A percentile compares a stretch with the other conserved stretches of the same genome.
Conservation (phyloP, 768 basidiomycete species). For the Galerina sulciceps region DNA sequence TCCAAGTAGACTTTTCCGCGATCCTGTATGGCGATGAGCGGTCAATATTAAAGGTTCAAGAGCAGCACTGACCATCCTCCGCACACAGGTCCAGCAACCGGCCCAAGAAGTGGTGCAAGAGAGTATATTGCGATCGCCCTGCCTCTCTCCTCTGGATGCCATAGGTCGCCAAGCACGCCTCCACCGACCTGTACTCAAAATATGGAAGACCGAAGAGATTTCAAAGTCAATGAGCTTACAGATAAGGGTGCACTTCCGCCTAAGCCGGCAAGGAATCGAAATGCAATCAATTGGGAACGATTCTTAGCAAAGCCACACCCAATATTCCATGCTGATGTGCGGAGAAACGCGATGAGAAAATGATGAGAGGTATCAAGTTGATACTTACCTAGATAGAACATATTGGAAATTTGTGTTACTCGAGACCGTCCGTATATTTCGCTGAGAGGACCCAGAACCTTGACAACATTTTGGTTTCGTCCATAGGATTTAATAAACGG, state of each 20-base stretch:
- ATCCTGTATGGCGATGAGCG: slow-evolving; percentile 38
- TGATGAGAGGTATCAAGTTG: not conserved
- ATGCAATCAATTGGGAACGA: slow-evolving; percentile 61
- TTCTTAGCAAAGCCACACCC: slow-evolving; percentile 68
- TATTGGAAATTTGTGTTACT: slow-evolving; percentile 64
- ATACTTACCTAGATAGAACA: slow-evolving; percentile 63
- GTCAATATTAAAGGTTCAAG: slow-evolving; percentile 7
- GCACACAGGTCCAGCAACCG: slow-evolving; percentile 64
- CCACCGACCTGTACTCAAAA: slow-evolving; percentile 51
- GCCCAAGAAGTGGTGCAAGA: slow-evolving; percentile 67
- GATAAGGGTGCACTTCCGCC: slow-evolving; percentile 75
- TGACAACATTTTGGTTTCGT: too few species aligned
- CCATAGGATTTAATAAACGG: too few species aligned
- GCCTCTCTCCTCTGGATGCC: slow-evolving; percentile 64
- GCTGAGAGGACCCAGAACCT: slow-evolving; percentile 64
- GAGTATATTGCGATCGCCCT: slow-evolving; percentile 68
- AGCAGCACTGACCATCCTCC: slow-evolving; percentile 53
- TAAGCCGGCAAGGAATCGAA: slow-evolving; percentile 70
- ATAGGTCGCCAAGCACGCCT: slow-evolving; percentile 66
- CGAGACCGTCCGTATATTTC: slow-evolving; percentile 73
- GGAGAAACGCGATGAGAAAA: not conserved
- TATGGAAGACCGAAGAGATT: not conserved
- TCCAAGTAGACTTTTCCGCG: slow-evolving; percentile 65
- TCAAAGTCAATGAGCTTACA: slow-evolving; percentile 45
- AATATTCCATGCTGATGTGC: slow-evolving; percentile 59